A percentile compares a stretch with the other conserved stretches of the same genome.
Conservation (phyloP, 192 early-diverging fungal species). For the Fimicolochytrium jonesii region DNA sequence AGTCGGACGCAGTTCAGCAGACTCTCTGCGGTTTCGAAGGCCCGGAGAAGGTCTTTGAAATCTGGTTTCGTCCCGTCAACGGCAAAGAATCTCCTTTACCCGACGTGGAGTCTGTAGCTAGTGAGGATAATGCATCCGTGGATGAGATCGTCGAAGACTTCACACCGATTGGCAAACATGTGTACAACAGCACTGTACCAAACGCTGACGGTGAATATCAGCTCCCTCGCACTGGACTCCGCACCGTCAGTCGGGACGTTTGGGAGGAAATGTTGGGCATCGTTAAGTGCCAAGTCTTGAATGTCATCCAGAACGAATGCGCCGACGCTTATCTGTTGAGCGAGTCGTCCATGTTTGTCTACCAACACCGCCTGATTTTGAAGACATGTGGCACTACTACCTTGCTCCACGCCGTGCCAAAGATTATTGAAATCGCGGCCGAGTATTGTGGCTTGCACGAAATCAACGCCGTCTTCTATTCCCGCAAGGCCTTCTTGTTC, state of each 20-base stretch:
- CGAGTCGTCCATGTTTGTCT: conserved; percentile 98
- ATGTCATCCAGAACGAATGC: conserved; percentile 74
- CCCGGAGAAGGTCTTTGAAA: conserved; percentile 95
- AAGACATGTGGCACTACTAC: conserved; percentile 99
- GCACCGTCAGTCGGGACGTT: conserved; percentile 64
- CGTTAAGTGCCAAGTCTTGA: conserved; percentile 91
- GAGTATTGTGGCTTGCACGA: conserved; percentile 57
- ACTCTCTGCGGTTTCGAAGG: conserved; percentile 82
- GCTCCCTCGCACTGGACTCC: conserved; percentile 55
- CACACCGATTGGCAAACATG: conserved; percentile 35
- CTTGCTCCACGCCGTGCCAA: conserved; percentile 79
- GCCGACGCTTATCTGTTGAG: conserved; percentile 82
- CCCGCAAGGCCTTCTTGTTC: conserved; percentile 95
- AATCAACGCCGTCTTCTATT: conserved; percentile 87
- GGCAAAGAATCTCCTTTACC: conserved; percentile 29
- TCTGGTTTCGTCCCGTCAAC: conserved; percentile 80
- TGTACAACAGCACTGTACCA: conserved; percentile 13
- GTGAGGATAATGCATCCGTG: conserved; percentile 10
- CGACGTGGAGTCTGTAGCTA: conserved; percentile 2
- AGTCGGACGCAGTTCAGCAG: conserved; percentile 24
- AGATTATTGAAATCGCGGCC: conserved; percentile 78
- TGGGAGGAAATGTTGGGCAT: conserved; percentile 94
- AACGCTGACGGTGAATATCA: conserved; percentile 38
- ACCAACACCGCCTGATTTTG: conserved; percentile 88
- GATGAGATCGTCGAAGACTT: conserved; percentile 20